Percentiles rank a stretch among this genome's conserved stretches.
Conservation (phyloP, 2,329 filamentous ascomycete species). For the Trichophyton benhamiae region DNA sequence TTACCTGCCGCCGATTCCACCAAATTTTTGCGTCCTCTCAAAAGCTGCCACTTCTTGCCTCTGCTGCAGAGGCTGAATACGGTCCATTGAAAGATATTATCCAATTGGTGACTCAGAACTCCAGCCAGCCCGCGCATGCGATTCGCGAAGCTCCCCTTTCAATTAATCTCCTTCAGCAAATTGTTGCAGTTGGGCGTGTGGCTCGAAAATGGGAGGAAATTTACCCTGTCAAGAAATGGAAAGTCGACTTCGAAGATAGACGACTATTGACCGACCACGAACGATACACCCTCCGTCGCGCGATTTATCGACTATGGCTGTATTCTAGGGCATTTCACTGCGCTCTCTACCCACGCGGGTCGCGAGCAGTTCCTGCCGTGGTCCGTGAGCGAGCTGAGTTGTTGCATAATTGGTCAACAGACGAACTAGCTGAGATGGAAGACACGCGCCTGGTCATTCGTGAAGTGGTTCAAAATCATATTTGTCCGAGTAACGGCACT, state of each 20-base stretch:
- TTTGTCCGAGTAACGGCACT: slow-evolving; percentile 51
- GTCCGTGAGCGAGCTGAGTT: slow-evolving; percentile 43
- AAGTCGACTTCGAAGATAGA: slow-evolving; percentile 42
- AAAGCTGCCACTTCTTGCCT: slow-evolving; percentile 42
- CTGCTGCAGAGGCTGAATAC: slow-evolving; percentile 43
- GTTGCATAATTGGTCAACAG: slow-evolving; percentile 46
- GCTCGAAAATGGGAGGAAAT: slow-evolving; percentile 48
- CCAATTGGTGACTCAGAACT: slow-evolving; percentile 49
- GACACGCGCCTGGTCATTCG: slow-evolving; percentile 45
- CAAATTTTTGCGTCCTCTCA: slow-evolving; percentile 42
- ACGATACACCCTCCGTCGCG: slow-evolving; percentile 41
- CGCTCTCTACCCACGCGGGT: slow-evolving; percentile 38
- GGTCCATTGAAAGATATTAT: slow-evolving; percentile 47
- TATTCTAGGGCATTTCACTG: slow-evolving; percentile 49
- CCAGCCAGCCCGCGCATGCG: slow-evolving; percentile 46
- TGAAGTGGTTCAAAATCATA: slow-evolving; percentile 44
- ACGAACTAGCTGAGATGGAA: slow-evolving; percentile 47
- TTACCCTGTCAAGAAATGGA: slow-evolving; percentile 54
- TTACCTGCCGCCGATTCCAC: slow-evolving; percentile 44
- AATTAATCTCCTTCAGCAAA: slow-evolving; percentile 43
- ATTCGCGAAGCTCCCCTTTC: slow-evolving; percentile 43
- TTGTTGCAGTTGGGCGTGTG: slow-evolving; percentile 42
- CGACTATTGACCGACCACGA: slow-evolving; percentile 41
- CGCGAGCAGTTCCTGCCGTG: slow-evolving; percentile 36
- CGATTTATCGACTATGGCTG: slow-evolving; percentile 50